Percentiles rank a stretch among this genome's conserved stretches.
Conservation (phyloP, 2,329 filamentous ascomycete genomes). For the Ilyonectria destructans region DNA sequence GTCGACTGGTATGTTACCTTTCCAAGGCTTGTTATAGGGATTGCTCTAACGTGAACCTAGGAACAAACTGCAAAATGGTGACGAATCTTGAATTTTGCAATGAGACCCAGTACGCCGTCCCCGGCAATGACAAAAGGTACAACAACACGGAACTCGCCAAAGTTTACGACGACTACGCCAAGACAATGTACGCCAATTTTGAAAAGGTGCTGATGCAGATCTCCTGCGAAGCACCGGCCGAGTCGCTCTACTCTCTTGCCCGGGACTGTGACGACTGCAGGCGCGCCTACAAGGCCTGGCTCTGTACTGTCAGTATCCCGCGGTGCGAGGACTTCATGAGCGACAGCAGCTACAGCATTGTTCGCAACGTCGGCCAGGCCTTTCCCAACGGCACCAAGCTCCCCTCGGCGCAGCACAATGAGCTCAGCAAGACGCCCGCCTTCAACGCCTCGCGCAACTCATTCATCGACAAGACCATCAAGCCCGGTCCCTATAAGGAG, state of each 20-base stretch:
- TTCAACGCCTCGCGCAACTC: constrained; percentile 75
- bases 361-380: constrained; percentile 79
- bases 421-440: constrained; percentile 42
- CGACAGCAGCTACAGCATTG: constrained; percentile 59
- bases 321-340: constrained; percentile 89
- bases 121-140: constrained; percentile 79
- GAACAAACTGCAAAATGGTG: constrained; percentile 87
- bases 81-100: constrained; percentile 92
- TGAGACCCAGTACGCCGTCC: constrained; percentile 92
- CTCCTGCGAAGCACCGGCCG: constrained; percentile 83
- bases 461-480: constrained; percentile 79
- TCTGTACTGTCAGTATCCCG: constrained; percentile 93
- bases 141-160: constrained; percentile 75
- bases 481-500: constrained; percentile 94
- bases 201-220: constrained; percentile 86
- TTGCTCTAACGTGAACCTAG: constrained; percentile 56
- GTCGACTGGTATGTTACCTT: constrained; percentile 75
- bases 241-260: constrained; percentile 86
- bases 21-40: not conserved
- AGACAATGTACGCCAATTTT: constrained; percentile 82
- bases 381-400: constrained; percentile 80
- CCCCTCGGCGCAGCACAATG: constrained; percentile 53
- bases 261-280: constrained; percentile 84
- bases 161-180: constrained; percentile 86
- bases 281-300: constrained; percentile 90